Evolutionary conservation across 345 rosid species (phyloP), one percentile per base, ranked within the genome.

Genomic region (Ceriops decandra): DNA sequence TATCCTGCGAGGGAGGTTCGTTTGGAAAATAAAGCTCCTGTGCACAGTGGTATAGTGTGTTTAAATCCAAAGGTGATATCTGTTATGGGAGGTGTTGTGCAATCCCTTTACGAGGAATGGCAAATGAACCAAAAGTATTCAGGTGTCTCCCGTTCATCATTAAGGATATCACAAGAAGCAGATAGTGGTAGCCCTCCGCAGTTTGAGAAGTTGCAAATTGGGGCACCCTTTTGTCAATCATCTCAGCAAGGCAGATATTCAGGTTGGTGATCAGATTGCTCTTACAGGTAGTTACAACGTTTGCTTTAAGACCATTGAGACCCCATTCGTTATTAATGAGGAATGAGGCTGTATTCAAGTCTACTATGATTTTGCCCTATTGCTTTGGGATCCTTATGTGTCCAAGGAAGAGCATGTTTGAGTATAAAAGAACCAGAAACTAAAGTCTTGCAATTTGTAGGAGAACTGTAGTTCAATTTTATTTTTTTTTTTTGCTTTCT

Each of bases 51-150:
- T 68, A 78, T 93, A 68, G 53, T 85, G 57, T 93, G 97, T 78
- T 80, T 93, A 83, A 86, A 79, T 65, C 81, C 88, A n/a, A 80
- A 76, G 53, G 86, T 77, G 52, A 73, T 91, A 76, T 81, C 86
- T 10, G 62, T 91, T 56, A 62, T 93, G 69, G 98, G 98, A 16
- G 97, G 98, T 63, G 73, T 81, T 77, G 98, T 91, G 58, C 87
- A 81, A 68, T 80, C 96, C 38, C 91, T 93, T 57, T 64, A 82
- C 73, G 95, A 91, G 62, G 98, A 93, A 81, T 93, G 97, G 98
- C 76, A 82, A 80, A 86, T 93, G 96, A 91, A 82, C 82, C 81
- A 52, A 77, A 93, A 89, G 30, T 93, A 88, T 66, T 79, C 84
- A 1, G 83, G 78, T 51, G 54, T 86, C 60, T 81, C 95, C 42